These are phyloP conservation scores for Cercospora brassicicola DNA, from an alignment of 2,329 filamentous ascomycete genomes.

Conservation along the genomic window DNA sequence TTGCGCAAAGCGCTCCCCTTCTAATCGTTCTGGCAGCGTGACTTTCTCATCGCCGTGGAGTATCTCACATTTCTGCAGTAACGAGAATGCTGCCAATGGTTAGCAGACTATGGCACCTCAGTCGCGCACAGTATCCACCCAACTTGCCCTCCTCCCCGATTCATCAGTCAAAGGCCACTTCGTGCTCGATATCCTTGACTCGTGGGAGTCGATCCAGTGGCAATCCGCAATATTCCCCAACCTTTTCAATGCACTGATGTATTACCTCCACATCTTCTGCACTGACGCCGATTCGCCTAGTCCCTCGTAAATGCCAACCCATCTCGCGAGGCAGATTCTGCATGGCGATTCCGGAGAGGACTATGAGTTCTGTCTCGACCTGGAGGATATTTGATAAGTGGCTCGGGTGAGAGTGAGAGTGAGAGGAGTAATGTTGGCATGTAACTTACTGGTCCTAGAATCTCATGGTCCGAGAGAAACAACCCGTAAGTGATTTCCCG, in stretches of 20 bases:
- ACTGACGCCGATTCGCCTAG: conserved; percentile 51
- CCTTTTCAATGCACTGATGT: conserved; percentile 45
- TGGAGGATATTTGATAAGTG: neutral
- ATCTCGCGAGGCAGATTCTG: conserved; percentile 57
- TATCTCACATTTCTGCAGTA: neutral
- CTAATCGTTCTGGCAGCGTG: neutral
- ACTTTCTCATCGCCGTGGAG: neutral
- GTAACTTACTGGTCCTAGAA: conserved; percentile 49
- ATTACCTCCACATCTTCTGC: conserved; percentile 47
- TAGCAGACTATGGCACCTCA: neutral
- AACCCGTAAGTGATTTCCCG: conserved; percentile 60
- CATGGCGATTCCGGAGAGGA: conserved; percentile 58
- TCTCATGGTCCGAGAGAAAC: conserved; percentile 57
- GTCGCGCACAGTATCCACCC: neutral
- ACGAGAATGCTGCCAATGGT: neutral
- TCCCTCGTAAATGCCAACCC: conserved; percentile 57
- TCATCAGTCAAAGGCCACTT: conserved; percentile 33
- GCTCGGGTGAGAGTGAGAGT: too few relatives aligned
- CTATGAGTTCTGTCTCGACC: conserved; percentile 56
- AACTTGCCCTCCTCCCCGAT: neutral
- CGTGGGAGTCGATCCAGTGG: conserved; percentile 41
- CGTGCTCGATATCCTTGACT: conserved; percentile 46
- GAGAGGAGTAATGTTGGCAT: neutral
- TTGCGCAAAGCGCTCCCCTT: neutral
- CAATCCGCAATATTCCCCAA: conserved; percentile 41